These are phyloP conservation scores for Penicillium sp. DNA, from an alignment of 2,329 filamentous ascomycete genomes.

Conservation along the genomic window DNA sequence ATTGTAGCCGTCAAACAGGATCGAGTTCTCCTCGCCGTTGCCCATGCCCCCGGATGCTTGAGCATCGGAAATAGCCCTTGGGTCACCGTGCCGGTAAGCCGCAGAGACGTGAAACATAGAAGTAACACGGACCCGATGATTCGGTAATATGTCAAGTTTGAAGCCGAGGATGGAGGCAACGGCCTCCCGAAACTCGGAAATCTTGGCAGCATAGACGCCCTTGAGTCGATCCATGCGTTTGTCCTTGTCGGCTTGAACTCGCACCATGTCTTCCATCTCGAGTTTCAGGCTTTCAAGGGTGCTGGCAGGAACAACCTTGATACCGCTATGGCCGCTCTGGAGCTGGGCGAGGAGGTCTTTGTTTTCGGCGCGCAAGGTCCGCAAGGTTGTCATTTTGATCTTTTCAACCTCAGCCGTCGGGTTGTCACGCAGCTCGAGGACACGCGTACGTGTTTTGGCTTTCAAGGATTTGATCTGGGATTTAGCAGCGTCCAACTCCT, in stretches of 20 bases:
- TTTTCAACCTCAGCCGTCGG: conserved; percentile 81
- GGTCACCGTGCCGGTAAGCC: conserved; percentile 39
- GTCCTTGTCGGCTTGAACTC: conserved; percentile 61
- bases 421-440: conserved; percentile 84
- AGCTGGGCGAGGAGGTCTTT: conserved; percentile 71
- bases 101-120: conserved; percentile 70
- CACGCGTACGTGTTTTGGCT: conserved; percentile 66
- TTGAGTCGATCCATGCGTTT: conserved; percentile 82
- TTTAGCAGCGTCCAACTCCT: conserved; percentile 65
- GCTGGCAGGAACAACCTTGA: conserved; percentile 66
- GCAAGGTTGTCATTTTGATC: conserved; percentile 74
- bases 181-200: conserved; percentile 88
- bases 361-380: conserved; percentile 76
- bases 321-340: conserved; percentile 41
- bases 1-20: conserved; percentile 84
- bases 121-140: conserved; percentile 89
- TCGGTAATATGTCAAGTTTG: conserved; percentile 94
- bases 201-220: conserved; percentile 87
- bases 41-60: conserved; percentile 41
- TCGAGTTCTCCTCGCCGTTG: conserved; percentile 50
- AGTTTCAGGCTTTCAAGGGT: conserved; percentile 69
- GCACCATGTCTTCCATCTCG: conserved; percentile 67
- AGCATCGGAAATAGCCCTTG: conserved; percentile 56
- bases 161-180: conserved; percentile 88
- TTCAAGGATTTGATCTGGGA: conserved; percentile 65